These are phyloP conservation scores for Penicillium canescens DNA, from an alignment of 495 filamentous ascomycete species.

Conservation along the genomic window DNA sequence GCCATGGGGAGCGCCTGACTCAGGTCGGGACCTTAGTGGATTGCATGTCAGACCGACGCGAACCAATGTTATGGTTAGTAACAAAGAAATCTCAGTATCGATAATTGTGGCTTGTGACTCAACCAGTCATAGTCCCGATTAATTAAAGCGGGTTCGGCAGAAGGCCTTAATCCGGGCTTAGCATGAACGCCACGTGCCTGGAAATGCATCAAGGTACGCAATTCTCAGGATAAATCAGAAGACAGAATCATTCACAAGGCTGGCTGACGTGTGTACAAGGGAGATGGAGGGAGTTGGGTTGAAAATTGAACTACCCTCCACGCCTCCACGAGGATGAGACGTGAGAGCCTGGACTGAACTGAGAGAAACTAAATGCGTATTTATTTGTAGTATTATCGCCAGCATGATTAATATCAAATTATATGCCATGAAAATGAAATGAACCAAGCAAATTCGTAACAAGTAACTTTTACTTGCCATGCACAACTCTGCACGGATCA, in stretches of 20 bases:
- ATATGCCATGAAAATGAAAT: conserved; percentile 2
- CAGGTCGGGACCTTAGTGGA: conserved; percentile 13
- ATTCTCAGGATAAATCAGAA: conserved; percentile 11
- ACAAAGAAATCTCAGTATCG: conserved; percentile 2
- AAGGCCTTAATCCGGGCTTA: conserved; percentile 1
- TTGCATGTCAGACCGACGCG: conserved; percentile 8
- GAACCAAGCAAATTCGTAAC: neutral
- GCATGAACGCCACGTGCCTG: conserved; percentile 14
- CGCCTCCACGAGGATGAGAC: conserved; percentile 17
- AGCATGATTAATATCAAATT: conserved; percentile 1
- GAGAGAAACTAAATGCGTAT: conserved; percentile 4
- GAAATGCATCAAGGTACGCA: conserved; percentile 12
- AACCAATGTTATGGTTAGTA: conserved; percentile 6
- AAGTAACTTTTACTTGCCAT: conserved; percentile 10
- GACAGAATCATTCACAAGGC: neutral
- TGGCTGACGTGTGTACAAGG: conserved; percentile 4
- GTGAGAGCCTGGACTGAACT: neutral
- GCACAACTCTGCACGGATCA: conserved; percentile 2
- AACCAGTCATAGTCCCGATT: conserved; percentile 8
- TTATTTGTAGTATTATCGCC: conserved; percentile 11
- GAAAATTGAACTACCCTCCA: conserved; percentile 20
- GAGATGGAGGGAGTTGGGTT: conserved; percentile 12
- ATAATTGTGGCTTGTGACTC: conserved; percentile 13
- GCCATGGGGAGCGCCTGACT: conserved; percentile 5
- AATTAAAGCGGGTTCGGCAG: neutral